Evolutionary conservation across 202 grass and related monocot genomes (phyloP).

Genomic region (Digitaria exilis): DNA sequence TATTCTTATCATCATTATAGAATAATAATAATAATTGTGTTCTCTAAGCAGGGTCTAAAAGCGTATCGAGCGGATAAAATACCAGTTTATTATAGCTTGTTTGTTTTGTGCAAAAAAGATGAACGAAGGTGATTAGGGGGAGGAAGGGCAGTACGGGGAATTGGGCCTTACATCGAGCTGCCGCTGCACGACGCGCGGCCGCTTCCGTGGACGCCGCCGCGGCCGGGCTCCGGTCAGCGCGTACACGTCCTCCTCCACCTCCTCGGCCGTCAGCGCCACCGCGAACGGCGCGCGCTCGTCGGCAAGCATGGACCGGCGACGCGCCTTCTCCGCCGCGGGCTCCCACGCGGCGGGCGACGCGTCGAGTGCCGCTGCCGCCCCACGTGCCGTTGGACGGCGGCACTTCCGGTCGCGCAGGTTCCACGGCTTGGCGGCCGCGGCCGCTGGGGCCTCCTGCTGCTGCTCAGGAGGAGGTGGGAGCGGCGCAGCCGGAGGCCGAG

Average conservation of each 20-base stretch:
- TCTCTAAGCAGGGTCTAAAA: constrained; percentile 17
- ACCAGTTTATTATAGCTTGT: background rate
- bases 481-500: background rate
- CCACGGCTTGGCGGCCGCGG: constrained; percentile 49
- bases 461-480: background rate
- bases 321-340: background rate
- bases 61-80: constrained; percentile 39
- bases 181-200: constrained; percentile 72
- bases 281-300: constrained; percentile 53
- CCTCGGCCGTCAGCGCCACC: constrained; percentile 56
- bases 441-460: background rate
- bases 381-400: constrained; percentile 27
- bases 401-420: constrained; percentile 69
- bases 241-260: constrained; percentile 90
- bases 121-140: constrained; percentile 10
- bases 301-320: background rate
- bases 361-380: background rate
- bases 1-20: background rate
- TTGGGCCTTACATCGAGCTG: constrained; percentile 81
- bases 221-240: constrained; percentile 74
- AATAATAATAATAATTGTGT: background rate
- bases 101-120: background rate
- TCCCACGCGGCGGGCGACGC: constrained; percentile 19
- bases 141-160: constrained; percentile 46
- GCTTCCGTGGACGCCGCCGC: constrained; percentile 67